Conservation (phyloP, 2,329 filamentous ascomycete species). For the Fusarium napiforme region DNA sequence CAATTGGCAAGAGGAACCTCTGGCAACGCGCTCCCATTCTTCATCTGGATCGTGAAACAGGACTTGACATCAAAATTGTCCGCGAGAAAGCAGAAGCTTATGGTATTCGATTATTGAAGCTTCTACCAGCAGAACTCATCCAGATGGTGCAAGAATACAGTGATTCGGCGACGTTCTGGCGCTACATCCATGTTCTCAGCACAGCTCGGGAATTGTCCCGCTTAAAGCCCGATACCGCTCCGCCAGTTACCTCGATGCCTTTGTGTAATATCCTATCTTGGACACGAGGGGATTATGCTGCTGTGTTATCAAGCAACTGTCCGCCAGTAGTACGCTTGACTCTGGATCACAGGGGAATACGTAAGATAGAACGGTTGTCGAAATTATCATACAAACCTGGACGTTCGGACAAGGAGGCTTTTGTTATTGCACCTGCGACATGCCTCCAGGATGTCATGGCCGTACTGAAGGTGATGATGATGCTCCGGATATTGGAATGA, state of each 20-base stretch:
- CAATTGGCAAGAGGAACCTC: not conserved
- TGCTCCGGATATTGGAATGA: no score
- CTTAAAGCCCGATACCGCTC: not conserved
- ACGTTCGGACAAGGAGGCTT: slow-evolving; percentile 3
- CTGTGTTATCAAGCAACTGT: not conserved
- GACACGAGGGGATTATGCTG: not conserved
- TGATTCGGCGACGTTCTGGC: slow-evolving; percentile 4
- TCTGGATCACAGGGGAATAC: slow-evolving; percentile 6
- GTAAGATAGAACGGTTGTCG: not conserved
- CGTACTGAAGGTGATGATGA: not conserved
- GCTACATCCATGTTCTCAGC: not conserved
- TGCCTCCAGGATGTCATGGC: not conserved
- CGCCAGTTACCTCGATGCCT: not conserved
- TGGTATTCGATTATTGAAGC: not conserved
- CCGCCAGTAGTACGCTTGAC: not conserved
- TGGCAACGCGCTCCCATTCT: slow-evolving; percentile 10
- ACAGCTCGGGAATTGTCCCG: slow-evolving; percentile 2
- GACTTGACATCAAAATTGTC: not conserved
- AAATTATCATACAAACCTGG: not conserved
- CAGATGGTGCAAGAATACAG: slow-evolving; percentile 11
- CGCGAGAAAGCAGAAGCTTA: slow-evolving; percentile 5
- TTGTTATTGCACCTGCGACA: not conserved
- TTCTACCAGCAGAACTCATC: slow-evolving; percentile 6
- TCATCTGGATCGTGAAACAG: not conserved
- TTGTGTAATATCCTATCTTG: slow-evolving; percentile 7